These are phyloP conservation scores for Dissophora globulifera DNA, from an alignment of 192 early-diverging fungal species.

Conservation along the genomic window DNA sequence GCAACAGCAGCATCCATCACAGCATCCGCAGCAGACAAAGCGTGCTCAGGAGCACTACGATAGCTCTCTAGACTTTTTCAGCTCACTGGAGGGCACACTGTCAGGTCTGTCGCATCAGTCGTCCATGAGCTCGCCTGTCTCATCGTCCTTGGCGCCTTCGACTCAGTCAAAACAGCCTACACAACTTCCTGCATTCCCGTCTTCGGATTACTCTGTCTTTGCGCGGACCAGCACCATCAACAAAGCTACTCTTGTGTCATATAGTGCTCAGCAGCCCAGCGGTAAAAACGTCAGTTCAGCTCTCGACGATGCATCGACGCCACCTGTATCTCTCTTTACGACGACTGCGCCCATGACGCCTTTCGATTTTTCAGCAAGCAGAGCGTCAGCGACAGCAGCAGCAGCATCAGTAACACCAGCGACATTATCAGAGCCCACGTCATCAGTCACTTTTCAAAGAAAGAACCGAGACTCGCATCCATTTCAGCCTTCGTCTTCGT, in stretches of 20 bases:
- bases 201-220: slow-evolving; percentile 17
- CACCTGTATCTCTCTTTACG: background rate
- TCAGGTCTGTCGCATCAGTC: background rate
- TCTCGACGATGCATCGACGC: background rate
- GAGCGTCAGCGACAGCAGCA: background rate
- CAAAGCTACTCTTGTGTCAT: background rate
- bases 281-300: background rate
- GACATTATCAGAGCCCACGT: too few relatives aligned
- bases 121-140: slow-evolving; percentile 3
- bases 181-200: slow-evolving; percentile 3
- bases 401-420: too few relatives aligned
- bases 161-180: background rate
- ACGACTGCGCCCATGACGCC: background rate
- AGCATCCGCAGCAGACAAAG: slow-evolving; percentile 4
- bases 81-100: slow-evolving; percentile 14
- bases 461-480: background rate
- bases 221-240: background rate
- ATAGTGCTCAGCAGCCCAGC: background rate
- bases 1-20: slow-evolving; percentile 5
- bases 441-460: background rate
- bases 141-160: slow-evolving; percentile 2
- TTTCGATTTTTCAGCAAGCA: background rate
- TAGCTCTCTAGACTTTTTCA: slow-evolving; percentile 34
- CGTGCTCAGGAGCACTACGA: slow-evolving; percentile 18
- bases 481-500: background rate